phyloP scores from a whole-genome alignment of 139 green algal species.

The Picocystis salinarum region DNA sequence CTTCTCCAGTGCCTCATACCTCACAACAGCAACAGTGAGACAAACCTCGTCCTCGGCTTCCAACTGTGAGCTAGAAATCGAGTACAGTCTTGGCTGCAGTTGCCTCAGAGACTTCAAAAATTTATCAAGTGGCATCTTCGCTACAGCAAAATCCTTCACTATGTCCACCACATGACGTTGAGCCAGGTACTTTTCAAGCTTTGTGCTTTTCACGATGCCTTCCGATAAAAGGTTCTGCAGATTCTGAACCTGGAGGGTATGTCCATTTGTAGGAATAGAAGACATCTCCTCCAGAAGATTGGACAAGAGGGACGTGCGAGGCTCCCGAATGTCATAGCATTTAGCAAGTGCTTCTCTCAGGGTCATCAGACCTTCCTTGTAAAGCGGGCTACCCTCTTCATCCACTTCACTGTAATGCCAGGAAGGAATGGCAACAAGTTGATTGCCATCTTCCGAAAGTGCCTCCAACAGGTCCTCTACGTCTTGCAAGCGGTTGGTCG shows the following conservation, averaged over 20 bases:
- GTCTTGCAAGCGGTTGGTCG: conserved; percentile 37
- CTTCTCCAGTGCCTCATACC: conserved; percentile 31
- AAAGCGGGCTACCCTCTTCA: not conserved
- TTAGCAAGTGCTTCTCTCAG: conserved; percentile 32
- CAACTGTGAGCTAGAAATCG: conserved; percentile 44
- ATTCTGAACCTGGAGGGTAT: conserved; percentile 1
- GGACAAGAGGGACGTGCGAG: conserved; percentile 28
- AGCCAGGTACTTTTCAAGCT: conserved; percentile 29
- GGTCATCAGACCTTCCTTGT: conserved; percentile 7
- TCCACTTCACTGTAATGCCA: conserved; percentile 54
- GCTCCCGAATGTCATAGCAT: conserved; percentile 61
- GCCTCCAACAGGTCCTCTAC: conserved; percentile 44
- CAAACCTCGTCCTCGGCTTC: conserved; percentile 14
- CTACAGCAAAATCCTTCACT: conserved; percentile 29
- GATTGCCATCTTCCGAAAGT: conserved; percentile 13
- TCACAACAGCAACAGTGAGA: conserved; percentile 45
- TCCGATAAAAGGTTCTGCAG: conserved; percentile 14
- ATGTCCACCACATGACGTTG: conserved; percentile 49
- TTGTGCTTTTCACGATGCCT: not conserved
- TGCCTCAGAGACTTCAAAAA: conserved; percentile 35
- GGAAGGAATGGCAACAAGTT: conserved; percentile 21
- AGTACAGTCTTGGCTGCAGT: conserved; percentile 72
- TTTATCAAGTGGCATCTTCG: conserved; percentile 2
- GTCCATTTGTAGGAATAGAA: not conserved
- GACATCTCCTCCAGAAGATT: conserved; percentile 33